These are phyloP conservation scores for Dactylonectria macrodidyma DNA, from an alignment of 2,329 filamentous ascomycete genomes.

Conservation along the genomic window DNA sequence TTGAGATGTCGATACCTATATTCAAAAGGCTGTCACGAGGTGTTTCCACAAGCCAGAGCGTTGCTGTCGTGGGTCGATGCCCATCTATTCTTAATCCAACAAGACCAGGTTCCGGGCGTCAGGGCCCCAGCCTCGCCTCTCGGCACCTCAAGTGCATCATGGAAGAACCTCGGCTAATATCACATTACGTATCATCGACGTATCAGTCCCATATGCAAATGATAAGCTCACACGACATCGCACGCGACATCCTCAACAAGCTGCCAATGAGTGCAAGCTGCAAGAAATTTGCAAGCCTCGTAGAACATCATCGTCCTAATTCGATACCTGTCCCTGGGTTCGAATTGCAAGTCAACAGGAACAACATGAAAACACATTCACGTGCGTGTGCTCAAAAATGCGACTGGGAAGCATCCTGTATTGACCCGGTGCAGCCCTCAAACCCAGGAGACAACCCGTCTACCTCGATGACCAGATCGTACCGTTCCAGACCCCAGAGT, in stretches of 20 bases:
- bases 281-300: neutral
- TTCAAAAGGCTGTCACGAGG: constrained; percentile 25
- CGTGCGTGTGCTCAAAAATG: constrained; percentile 17
- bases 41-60: constrained; percentile 17
- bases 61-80: constrained; percentile 37
- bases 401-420: constrained; percentile 48
- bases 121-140: constrained; percentile 24
- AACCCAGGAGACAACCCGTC: constrained; percentile 45
- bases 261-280: neutral
- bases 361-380: constrained; percentile 21
- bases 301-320: neutral
- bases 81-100: constrained; percentile 34
- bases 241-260: neutral
- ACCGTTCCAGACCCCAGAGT: constrained; percentile 49
- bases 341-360: neutral
- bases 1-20: constrained; percentile 21
- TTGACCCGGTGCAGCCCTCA: constrained; percentile 44
- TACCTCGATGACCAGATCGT: constrained; percentile 48
- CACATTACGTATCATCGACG: no score
- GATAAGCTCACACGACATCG: constrained; percentile 6
- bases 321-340: no score
- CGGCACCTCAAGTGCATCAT: constrained; percentile 24
- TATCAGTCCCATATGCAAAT: constrained; percentile 1
- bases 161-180: constrained; percentile 55
- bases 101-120: constrained; percentile 30